Conservation (phyloP, 1,284 basidiomycete genomes). For the Cutaneotrichosporon sp. region DNA sequence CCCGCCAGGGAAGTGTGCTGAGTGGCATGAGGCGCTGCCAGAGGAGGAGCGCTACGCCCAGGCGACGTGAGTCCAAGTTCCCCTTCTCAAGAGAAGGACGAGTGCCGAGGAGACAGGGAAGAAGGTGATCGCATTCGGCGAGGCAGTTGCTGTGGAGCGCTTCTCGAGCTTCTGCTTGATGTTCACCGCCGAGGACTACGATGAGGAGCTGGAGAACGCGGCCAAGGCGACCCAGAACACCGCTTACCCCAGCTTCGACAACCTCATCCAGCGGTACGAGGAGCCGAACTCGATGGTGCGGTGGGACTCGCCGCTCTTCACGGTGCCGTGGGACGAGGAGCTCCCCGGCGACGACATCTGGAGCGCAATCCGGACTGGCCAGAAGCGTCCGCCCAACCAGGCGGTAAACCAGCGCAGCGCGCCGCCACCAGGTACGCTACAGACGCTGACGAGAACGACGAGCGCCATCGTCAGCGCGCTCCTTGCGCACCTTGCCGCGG, state of each 20-base stretch:
- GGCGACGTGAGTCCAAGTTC: constrained; percentile 65
- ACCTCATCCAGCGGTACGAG: constrained; percentile 85
- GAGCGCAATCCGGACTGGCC: constrained; percentile 74
- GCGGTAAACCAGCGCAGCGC: constrained; percentile 73
- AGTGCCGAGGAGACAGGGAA: too few species aligned
- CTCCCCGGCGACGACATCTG: constrained; percentile 75
- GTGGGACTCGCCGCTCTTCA: constrained; percentile 95
- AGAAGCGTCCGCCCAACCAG: constrained; percentile 81
- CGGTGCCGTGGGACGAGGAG: constrained; percentile 68
- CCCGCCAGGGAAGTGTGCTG: constrained; percentile 71
- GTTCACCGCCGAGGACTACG: too few species aligned
- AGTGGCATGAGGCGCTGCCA: constrained; percentile 66
- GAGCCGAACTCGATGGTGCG: constrained; percentile 95
- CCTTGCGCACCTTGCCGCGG: constrained; percentile 60
- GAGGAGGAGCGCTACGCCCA: constrained; percentile 60
- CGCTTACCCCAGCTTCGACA: constrained; percentile 76
- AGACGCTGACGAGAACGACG: constrained; percentile 72
- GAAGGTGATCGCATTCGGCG: too few species aligned
- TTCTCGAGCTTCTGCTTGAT: too few species aligned
- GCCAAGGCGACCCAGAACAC: too few species aligned
- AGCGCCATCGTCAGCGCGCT: constrained; percentile 68
- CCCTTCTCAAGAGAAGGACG: too few species aligned
- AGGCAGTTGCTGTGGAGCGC: too few species aligned
- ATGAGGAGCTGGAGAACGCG: too few species aligned
- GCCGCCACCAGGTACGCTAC: constrained; percentile 78